Evolutionary conservation across 2,329 filamentous ascomycete genomes (phyloP).

Genomic region (Venturiaceae sp.): DNA sequence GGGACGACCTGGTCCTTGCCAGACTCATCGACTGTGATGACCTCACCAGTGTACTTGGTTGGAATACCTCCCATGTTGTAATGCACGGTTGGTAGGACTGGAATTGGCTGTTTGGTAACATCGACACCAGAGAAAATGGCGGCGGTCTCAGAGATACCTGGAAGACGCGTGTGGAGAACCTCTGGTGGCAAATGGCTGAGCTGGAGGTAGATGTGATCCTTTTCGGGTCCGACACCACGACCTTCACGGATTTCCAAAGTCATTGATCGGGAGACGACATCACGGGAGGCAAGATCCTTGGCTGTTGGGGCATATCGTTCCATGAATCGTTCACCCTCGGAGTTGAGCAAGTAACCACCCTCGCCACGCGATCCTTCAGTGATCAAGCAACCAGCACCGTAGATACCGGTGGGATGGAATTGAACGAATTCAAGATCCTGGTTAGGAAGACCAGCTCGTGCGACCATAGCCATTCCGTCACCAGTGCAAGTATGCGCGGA

Average conservation of each 20-base stretch:
- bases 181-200: constrained; percentile 90
- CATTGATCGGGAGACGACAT: constrained; percentile 96
- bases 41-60: constrained; percentile 94
- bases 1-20: constrained; percentile 91
- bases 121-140: constrained; percentile 97
- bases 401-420: constrained; percentile 99
- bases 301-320: constrained; percentile 95
- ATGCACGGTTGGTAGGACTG: constrained; percentile 91
- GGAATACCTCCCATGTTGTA: constrained; percentile 99
- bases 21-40: constrained; percentile 74
- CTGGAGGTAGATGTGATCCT: constrained; percentile 98
- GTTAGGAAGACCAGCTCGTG: constrained; percentile 92
- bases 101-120: constrained; percentile 93
- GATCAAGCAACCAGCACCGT: constrained; percentile 94
- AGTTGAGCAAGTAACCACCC: constrained; percentile 95
- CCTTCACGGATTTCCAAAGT: constrained; percentile 97
- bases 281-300: constrained; percentile 93
- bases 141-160: constrained; percentile 96
- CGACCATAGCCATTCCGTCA: constrained; percentile 99
- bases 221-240: constrained; percentile 90
- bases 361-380: constrained; percentile 97
- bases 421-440: constrained; percentile 99
- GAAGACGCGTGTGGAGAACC: constrained; percentile 89
- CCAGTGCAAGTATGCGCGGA: constrained; percentile 97
- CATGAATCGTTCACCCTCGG: constrained; percentile 98